Percentiles rank a stretch among this genome's conserved stretches.
Conservation (phyloP, 345 rosid species). For the Populus nigra region DNA sequence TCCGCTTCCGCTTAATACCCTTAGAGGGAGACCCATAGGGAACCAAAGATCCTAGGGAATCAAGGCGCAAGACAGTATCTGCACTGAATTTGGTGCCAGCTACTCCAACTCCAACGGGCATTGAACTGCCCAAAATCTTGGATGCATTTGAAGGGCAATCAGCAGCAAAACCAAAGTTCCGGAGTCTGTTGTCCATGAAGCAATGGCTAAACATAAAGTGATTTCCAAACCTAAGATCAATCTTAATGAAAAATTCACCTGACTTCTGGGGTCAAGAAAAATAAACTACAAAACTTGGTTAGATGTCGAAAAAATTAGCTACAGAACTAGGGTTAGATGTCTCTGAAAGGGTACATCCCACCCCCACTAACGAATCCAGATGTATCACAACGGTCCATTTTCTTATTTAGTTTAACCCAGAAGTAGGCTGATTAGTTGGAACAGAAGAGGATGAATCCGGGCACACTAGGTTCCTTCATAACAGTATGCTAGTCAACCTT, state of each 20-base stretch:
- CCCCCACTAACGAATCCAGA: conserved; percentile 99
- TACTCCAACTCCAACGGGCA: conserved; percentile 35
- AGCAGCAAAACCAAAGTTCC: conserved; percentile 44
- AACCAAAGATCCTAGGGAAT: conserved; percentile 55
- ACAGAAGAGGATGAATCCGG: conserved; percentile 15
- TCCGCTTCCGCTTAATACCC: conserved; percentile 79
- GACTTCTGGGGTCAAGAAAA: conserved; percentile 55
- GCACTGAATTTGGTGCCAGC: conserved; percentile 30
- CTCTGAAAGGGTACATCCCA: conserved; percentile 41
- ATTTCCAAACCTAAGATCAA: conserved; percentile 47
- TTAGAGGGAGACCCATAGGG: conserved; percentile 36
- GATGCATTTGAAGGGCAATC: conserved; percentile 50
- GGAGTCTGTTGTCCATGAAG: conserved; percentile 61
- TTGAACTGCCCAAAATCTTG: conserved; percentile 48
- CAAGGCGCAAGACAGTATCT: conserved; percentile 74
- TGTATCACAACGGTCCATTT: conserved; percentile 67
- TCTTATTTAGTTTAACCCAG: conserved; percentile 26
- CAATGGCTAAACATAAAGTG: conserved; percentile 27
- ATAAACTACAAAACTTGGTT: conserved; percentile 57
- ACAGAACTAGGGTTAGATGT: conserved; percentile 56
- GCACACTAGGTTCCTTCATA: conserved; percentile 25
- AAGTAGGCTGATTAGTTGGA: conserved; percentile 28
- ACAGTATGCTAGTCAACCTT: conserved; percentile 33
- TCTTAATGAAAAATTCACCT: conserved; percentile 42
- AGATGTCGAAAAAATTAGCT: conserved; percentile 34